These are phyloP conservation scores for Cephaloascus albidus DNA, from an alignment of 805 yeast genomes.

Conservation along the genomic window DNA sequence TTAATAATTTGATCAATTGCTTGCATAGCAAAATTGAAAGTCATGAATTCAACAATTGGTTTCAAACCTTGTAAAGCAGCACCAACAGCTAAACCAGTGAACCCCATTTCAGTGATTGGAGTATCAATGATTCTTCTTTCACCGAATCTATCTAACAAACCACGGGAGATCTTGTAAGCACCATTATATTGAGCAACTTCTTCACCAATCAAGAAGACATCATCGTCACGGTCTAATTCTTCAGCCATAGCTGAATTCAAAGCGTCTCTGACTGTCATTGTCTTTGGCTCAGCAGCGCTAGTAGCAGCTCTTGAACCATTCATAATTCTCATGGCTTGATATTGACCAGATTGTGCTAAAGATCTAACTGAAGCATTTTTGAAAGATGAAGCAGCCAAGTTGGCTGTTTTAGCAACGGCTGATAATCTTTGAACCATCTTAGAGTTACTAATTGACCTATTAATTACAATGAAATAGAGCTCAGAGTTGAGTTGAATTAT, in stretches of 20 bases:
- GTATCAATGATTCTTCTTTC: slow-evolving; percentile 91
- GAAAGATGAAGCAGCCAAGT: slow-evolving; percentile 25
- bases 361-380: slow-evolving; percentile 13
- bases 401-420: slow-evolving; percentile 33
- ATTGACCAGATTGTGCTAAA: slow-evolving; percentile 19
- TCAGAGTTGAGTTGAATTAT: too few species aligned
- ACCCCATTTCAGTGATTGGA: slow-evolving; percentile 99
- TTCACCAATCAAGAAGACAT: slow-evolving; percentile 95
- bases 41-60: slow-evolving; percentile 98
- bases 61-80: slow-evolving; percentile 94
- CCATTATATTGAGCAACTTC: slow-evolving; percentile 99
- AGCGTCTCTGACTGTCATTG: slow-evolving; percentile 94
- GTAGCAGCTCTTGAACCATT: slow-evolving; percentile 31
- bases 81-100: slow-evolving; percentile 91
- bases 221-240: slow-evolving; percentile 93
- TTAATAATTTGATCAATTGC: slow-evolving; percentile 97
- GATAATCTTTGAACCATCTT: slow-evolving; percentile 12
- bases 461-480: too few species aligned
- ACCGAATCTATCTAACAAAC: slow-evolving; percentile 90
- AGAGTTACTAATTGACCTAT: too few species aligned
- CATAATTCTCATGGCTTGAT: slow-evolving; percentile 24
- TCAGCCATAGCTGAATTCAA: slow-evolving; percentile 91
- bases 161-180: slow-evolving; percentile 96
- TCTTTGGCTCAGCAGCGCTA: slow-evolving; percentile 39
- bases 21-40: slow-evolving; percentile 99